Percentiles rank a stretch among this genome's conserved stretches.
These are phyloP conservation scores for Fraxinus pennsylvanica DNA, from an alignment of 257 asterid genomes.

Conservation along the genomic window DNA sequence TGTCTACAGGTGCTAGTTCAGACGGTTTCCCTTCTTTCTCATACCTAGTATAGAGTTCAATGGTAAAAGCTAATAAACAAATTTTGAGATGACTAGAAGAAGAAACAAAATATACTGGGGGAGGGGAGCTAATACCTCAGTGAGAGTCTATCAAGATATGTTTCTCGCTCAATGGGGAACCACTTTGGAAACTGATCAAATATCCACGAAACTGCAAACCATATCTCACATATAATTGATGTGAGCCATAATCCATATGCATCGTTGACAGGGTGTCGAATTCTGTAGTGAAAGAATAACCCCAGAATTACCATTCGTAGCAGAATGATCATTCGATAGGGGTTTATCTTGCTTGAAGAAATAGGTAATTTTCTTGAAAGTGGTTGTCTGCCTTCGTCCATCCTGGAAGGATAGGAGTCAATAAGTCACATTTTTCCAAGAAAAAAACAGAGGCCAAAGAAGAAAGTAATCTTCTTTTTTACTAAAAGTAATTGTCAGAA, in stretches of 20 bases:
- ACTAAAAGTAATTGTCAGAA: not conserved
- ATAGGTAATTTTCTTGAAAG: slow-evolving; percentile 86
- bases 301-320: slow-evolving; percentile 79
- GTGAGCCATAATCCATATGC: slow-evolving; percentile 95
- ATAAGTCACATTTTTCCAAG: not conserved
- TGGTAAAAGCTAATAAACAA: slow-evolving; percentile 16
- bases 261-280: slow-evolving; percentile 81
- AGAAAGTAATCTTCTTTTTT: slow-evolving; percentile 8
- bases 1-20: slow-evolving; percentile 74
- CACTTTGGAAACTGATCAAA: slow-evolving; percentile 93
- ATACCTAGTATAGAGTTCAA: slow-evolving; percentile 53
- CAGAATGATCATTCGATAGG: slow-evolving; percentile 81
- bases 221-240: slow-evolving; percentile 89
- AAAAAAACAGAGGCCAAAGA: slow-evolving; percentile 9
- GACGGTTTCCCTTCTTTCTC: slow-evolving; percentile 97
- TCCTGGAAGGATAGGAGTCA: slow-evolving; percentile 43
- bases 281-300: slow-evolving; percentile 85
- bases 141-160: slow-evolving; percentile 84
- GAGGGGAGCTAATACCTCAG: slow-evolving; percentile 52
- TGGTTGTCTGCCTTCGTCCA: slow-evolving; percentile 98
- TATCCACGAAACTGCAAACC: slow-evolving; percentile 96
- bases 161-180: slow-evolving; percentile 87
- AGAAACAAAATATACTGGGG: not conserved
- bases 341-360: slow-evolving; percentile 88
- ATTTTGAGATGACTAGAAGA: not conserved